Conservation (phyloP, 2,329 filamentous ascomycete species). For the Ciborinia camelliae region DNA sequence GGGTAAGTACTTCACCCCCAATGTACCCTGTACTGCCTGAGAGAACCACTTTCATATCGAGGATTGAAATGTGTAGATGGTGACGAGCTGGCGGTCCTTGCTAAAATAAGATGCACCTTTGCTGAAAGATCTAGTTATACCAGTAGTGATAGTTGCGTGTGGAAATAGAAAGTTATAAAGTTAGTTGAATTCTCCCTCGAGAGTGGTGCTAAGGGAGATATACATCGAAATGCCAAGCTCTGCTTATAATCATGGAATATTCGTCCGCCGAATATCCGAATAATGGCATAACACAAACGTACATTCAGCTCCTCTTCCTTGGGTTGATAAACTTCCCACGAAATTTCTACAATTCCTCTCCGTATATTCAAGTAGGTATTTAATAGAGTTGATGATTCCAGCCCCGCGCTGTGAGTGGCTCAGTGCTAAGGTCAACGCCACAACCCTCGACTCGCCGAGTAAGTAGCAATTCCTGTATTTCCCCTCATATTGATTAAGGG, state of each 20-base stretch:
- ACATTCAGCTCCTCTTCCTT: not conserved
- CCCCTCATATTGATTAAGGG: too few relatives aligned
- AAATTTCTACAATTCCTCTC: too few relatives aligned
- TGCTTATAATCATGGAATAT: not conserved
- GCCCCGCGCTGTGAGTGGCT: too few relatives aligned
- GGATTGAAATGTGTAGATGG: not conserved
- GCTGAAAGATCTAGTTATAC: not conserved
- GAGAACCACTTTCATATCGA: not conserved
- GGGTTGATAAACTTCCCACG: not conserved
- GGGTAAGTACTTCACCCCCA: not conserved
- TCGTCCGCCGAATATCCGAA: not conserved
- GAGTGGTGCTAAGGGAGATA: not conserved
- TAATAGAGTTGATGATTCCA: too few relatives aligned
- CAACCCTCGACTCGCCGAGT: too few relatives aligned
- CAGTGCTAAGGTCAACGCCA: too few relatives aligned
- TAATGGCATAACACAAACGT: not conserved
- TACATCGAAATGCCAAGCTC: not conserved
- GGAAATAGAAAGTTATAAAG: not conserved
- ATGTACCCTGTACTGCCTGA: constrained; percentile 1
- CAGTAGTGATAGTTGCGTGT: not conserved
- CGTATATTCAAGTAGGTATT: too few relatives aligned
- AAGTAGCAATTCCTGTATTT: too few relatives aligned
- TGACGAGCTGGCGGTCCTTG: not conserved
- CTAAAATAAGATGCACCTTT: not conserved
- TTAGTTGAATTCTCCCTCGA: too few relatives aligned